These are phyloP conservation scores for Hibiscus trionum DNA, from an alignment of 345 rosid genomes.

Conservation along the genomic window DNA sequence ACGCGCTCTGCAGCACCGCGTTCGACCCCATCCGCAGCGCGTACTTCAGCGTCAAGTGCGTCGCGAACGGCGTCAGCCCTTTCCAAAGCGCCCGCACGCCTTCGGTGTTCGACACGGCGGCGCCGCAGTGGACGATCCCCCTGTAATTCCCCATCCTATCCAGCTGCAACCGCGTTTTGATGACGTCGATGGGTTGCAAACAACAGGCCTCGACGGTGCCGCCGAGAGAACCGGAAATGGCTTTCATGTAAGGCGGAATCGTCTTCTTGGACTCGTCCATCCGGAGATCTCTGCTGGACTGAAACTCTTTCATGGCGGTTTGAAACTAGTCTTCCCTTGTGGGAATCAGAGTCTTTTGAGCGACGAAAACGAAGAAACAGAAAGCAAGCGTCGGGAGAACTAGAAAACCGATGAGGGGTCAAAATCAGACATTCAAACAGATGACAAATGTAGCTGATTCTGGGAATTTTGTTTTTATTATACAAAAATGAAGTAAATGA, in stretches of 20 bases:
- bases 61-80: constrained; percentile 90
- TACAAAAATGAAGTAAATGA: no score
- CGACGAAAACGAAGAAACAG: no score
- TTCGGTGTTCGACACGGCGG: constrained; percentile 58
- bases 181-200: constrained; percentile 91
- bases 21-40: constrained; percentile 93
- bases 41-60: constrained; percentile 84
- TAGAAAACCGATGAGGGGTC: no score
- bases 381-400: no score
- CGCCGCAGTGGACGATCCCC: constrained; percentile 79
- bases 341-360: no score
- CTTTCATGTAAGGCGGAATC: constrained; percentile 84
- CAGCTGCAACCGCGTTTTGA: constrained; percentile 88
- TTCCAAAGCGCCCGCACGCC: constrained; percentile 94
- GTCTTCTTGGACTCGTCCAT: background rate
- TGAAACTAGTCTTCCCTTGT: no score
- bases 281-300: no score
- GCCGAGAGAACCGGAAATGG: constrained; percentile 82
- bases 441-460: no score
- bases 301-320: no score
- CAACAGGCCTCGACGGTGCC: constrained; percentile 85
- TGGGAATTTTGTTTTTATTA: no score
- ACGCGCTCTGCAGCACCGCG: constrained; percentile 63
- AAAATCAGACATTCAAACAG: no score
- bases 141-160: constrained; percentile 61